Percentiles rank a stretch among this genome's conserved stretches.
Conservation (phyloP, 805 yeast species). For the Candida vaughaniae region DNA sequence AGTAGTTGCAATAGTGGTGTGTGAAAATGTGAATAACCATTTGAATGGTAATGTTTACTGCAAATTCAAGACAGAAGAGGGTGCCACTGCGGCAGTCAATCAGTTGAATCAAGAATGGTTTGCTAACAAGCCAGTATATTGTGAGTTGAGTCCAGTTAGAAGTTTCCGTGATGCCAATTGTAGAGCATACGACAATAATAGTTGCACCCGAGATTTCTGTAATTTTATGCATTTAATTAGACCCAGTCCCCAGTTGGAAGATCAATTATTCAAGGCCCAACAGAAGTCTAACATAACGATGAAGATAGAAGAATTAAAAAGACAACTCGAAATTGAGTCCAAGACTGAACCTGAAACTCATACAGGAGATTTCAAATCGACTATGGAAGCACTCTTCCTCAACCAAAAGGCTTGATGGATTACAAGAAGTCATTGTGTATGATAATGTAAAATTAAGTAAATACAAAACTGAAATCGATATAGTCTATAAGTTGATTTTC, state of each 20-base stretch:
- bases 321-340: neutral
- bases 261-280: slow-evolving; percentile 40
- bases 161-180: slow-evolving; percentile 74
- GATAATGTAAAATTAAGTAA: neutral
- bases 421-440: neutral
- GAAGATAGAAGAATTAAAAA: slow-evolving; percentile 13
- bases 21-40: slow-evolving; percentile 82
- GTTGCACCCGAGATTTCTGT: slow-evolving; percentile 78
- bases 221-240: slow-evolving; percentile 79
- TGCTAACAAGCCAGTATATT: slow-evolving; percentile 70
- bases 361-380: slow-evolving; percentile 11
- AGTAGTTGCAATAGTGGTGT: slow-evolving; percentile 64
- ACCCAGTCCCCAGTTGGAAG: slow-evolving; percentile 47
- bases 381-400: slow-evolving; percentile 14
- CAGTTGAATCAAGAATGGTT: slow-evolving; percentile 80
- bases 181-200: slow-evolving; percentile 59
- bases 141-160: slow-evolving; percentile 74
- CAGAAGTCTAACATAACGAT: slow-evolving; percentile 25
- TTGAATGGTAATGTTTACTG: slow-evolving; percentile 84
- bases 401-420: neutral
- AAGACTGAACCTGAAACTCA: neutral
- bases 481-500: neutral
- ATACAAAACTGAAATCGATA: too few relatives aligned
- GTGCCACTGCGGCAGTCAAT: slow-evolving; percentile 60
- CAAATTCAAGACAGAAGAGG: slow-evolving; percentile 51